Evolutionary conservation across 1,284 basidiomycete species (phyloP), one percentile per base, ranked within the genome.

Genomic region (Trichosporon sp.): DNA sequence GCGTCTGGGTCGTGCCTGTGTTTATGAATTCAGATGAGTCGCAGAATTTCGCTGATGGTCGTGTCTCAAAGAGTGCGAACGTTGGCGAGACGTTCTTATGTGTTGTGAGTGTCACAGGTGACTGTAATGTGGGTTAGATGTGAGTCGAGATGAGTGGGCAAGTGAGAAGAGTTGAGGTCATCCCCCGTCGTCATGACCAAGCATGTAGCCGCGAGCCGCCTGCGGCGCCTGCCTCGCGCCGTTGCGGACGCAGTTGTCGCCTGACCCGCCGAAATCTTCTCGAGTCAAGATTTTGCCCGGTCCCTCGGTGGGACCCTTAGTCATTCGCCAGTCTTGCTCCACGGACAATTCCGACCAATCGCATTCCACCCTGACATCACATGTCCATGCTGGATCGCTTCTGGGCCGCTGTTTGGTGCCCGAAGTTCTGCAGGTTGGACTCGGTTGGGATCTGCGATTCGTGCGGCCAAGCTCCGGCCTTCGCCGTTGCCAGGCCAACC

Each of bases 321-420:
- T 40, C 38, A 40, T 40, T 40, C 38, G 38, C 38, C 38, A 40
- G 38, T 11, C 43, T 46, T n/a, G 43, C 51, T 54, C 51, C 51
- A 54, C 51, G 51, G 51, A 54, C 51, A 54, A 54, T 54, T 54
- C 51, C 19, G 51, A 21, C 51, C 51, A 54, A 54, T 54, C 51
- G 19, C 48, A 21, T 54, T 6, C 48, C 48, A 4, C 48, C 3
- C n/a, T 14, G 14, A 10, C 19, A 54, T 54, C 48, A 54, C 48
- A 54, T 54, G 48, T 21, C 48, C 48, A 54, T 1, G 19, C 48
- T 10, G 14, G 14, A 48, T 16, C 46, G 14, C 46, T 19, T 19
- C 46, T 40, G 38, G 38, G 38, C 10, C 38, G 38, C 38, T 40
- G 38, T 40, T 40, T 48, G 46, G 46, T 48, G 14, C 46, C 46